A percentile compares a stretch with the other conserved stretches of the same genome.
phyloP scores from a whole-genome alignment of 2,329 filamentous ascomycete species.

The Fusarium tupiense region DNA sequence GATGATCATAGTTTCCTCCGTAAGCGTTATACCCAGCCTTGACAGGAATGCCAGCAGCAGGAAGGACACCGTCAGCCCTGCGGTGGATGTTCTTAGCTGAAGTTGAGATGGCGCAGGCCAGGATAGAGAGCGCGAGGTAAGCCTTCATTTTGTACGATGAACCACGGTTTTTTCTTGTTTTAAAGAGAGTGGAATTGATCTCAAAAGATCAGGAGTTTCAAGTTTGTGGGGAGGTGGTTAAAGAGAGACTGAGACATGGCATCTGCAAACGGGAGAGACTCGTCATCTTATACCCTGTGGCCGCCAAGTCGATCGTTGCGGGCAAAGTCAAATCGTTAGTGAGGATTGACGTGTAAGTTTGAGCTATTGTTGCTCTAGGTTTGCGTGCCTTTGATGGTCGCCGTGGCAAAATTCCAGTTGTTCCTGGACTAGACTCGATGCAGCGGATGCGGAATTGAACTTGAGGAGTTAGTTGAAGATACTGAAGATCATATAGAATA shows the following conservation, averaged over 20 bases:
- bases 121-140: conserved; percentile 10
- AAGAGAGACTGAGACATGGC: conserved; percentile 19
- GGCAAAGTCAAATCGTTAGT: neutral
- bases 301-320: too few relatives aligned
- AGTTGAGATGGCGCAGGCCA: conserved; percentile 26
- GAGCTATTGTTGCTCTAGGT: conserved; percentile 21
- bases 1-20: conserved; percentile 30
- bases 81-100: conserved; percentile 17
- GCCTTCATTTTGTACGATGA: conserved; percentile 23
- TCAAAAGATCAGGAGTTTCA: conserved; percentile 11
- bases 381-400: neutral
- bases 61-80: conserved; percentile 9
- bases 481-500: rapidly evolving
- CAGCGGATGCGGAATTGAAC: neutral
- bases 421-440: conserved; percentile 27
- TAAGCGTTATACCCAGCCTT: conserved; percentile 26
- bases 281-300: conserved; percentile 16
- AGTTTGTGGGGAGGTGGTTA: conserved; percentile 9
- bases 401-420: conserved; percentile 31
- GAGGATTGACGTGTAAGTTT: neutral
- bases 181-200: conserved; percentile 22
- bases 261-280: neutral
- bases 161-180: neutral
- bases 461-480: neutral
- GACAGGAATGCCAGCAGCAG: conserved; percentile 9